These are phyloP conservation scores for Glycine latifolia DNA, from an alignment of 306 rosid species.

Conservation along the genomic window DNA sequence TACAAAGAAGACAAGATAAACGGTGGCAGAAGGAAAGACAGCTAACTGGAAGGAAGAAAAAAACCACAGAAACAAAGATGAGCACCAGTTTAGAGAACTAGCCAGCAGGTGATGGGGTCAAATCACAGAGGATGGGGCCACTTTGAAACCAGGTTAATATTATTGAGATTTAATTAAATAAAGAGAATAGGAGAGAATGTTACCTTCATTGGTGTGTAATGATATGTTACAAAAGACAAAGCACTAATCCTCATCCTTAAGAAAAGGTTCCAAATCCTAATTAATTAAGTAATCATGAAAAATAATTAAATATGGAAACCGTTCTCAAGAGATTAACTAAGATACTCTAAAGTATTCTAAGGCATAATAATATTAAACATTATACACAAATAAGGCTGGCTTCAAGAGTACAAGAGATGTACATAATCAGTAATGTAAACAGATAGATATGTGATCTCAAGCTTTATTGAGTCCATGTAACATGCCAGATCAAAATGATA, in stretches of 20 bases:
- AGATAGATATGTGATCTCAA: background rate
- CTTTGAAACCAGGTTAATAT: background rate
- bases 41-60: background rate
- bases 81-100: background rate
- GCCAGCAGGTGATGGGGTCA: background rate
- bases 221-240: background rate
- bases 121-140: background rate
- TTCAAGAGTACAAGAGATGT: background rate
- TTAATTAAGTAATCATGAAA: constrained; percentile 9
- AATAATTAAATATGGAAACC: background rate
- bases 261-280: background rate
- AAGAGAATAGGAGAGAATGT: background rate
- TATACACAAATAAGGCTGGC: background rate
- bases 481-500: background rate
- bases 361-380: background rate
- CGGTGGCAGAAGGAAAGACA: background rate
- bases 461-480: background rate
- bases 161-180: background rate
- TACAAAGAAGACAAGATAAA: background rate
- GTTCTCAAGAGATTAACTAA: background rate
- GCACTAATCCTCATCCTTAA: background rate
- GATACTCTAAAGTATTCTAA: constrained; percentile 19
- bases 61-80: background rate
- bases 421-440: constrained; percentile 20
- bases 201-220: constrained; percentile 2